Conservation (phyloP, 176 grass and related monocot species). For the Juncus inflexus region DNA sequence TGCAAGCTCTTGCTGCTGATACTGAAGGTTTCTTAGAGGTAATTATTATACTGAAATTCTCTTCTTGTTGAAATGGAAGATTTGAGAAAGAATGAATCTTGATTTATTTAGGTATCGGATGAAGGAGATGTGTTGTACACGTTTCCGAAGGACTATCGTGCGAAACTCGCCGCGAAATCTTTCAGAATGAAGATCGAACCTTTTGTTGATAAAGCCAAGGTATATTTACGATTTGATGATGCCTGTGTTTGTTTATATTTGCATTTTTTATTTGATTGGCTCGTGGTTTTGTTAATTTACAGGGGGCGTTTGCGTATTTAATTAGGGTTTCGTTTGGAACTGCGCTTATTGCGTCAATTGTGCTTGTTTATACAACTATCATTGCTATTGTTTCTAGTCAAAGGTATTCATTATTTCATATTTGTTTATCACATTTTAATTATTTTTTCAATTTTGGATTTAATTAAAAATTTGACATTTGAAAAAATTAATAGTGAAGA, state of each 20-base stretch:
- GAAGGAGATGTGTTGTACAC: conserved; percentile 93
- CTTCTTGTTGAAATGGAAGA: not conserved
- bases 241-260: conserved; percentile 8
- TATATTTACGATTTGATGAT: conserved; percentile 20
- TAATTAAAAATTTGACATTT: not conserved
- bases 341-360: conserved; percentile 84
- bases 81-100: conserved; percentile 23
- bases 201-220: conserved; percentile 73
- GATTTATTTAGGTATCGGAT: conserved; percentile 65
- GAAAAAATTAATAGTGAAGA: conserved; percentile 52
- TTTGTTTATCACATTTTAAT: not conserved
- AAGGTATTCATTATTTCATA: conserved; percentile 36
- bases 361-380: conserved; percentile 92
- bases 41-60: not conserved
- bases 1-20: conserved; percentile 88
- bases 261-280: conserved; percentile 19
- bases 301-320: conserved; percentile 74
- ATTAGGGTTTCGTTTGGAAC: conserved; percentile 91
- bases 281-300: conserved; percentile 22
- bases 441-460: not conserved
- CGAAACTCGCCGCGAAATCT: conserved; percentile 78
- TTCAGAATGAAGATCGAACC: conserved; percentile 84
- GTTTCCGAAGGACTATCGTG: conserved; percentile 79
- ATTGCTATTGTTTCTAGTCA: conserved; percentile 75
- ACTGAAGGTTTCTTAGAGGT: conserved; percentile 98